phyloP scores from a whole-genome alignment of 1,139 yeast species.

The Ogataea hybrid region DNA sequence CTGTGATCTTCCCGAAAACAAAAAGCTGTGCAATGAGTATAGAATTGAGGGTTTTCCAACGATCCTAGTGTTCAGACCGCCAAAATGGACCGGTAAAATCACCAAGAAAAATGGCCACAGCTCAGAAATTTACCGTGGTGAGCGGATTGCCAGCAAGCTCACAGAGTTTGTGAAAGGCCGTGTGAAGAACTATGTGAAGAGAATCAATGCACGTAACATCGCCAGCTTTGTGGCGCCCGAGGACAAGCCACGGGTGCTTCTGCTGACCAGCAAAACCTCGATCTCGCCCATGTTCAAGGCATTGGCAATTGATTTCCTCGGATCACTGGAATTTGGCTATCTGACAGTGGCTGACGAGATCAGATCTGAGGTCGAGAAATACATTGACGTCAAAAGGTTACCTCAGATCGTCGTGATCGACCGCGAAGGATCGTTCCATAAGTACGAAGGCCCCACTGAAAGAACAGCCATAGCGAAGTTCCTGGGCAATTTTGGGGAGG shows the following conservation, averaged over 20 bases:
- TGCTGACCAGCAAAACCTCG: slow-evolving; percentile 43
- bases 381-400: slow-evolving; percentile 1
- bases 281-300: slow-evolving; percentile 67
- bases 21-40: slow-evolving; percentile 66
- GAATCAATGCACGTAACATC: slow-evolving; percentile 39
- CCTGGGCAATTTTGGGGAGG: slow-evolving; percentile 19
- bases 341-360: slow-evolving; percentile 25
- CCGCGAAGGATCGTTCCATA: slow-evolving; percentile 11
- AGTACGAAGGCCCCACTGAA: slow-evolving; percentile 18
- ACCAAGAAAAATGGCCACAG: slow-evolving; percentile 39
- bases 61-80: slow-evolving; percentile 75
- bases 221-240: slow-evolving; percentile 29
- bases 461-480: slow-evolving; percentile 22
- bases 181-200: slow-evolving; percentile 70
- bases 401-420: slow-evolving; percentile 21
- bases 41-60: slow-evolving; percentile 80
- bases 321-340: slow-evolving; percentile 42
- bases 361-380: not conserved
- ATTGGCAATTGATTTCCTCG: slow-evolving; percentile 72
- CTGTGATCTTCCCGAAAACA: slow-evolving; percentile 72
- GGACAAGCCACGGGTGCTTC: slow-evolving; percentile 42
- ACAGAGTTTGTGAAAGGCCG: slow-evolving; percentile 57
- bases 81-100: slow-evolving; percentile 45
- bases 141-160: slow-evolving; percentile 58
- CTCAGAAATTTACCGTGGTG: slow-evolving; percentile 68